phyloP scores from a whole-genome alignment of 192 early-diverging fungal species.

The Rhizoclosmatium globosum region DNA sequence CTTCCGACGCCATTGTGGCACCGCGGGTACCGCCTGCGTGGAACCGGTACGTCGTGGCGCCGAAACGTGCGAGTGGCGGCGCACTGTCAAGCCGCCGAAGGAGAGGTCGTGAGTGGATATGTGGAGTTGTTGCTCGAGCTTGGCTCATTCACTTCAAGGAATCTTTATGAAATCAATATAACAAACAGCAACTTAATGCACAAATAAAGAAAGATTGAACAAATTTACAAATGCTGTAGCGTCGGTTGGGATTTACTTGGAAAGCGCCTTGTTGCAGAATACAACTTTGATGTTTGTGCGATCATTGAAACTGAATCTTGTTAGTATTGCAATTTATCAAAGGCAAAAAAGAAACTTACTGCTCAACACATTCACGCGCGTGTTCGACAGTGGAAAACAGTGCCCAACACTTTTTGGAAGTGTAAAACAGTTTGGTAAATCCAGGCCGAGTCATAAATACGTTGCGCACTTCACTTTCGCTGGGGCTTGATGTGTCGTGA shows the following conservation, averaged over 20 bases:
- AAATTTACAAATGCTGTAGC: no score
- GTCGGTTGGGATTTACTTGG: no score
- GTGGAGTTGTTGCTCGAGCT: no score
- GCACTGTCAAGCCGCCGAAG: neutral
- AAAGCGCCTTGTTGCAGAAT: neutral
- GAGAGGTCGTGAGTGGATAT: neutral
- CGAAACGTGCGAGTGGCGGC: neutral
- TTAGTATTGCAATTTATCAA: neutral
- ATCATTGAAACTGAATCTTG: neutral
- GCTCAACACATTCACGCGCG: neutral
- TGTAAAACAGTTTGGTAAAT: constrained; percentile 8
- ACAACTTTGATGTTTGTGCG: constrained; percentile 30
- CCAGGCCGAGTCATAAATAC: constrained; percentile 19
- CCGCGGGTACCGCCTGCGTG: neutral
- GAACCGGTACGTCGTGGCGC: constrained; percentile 22
- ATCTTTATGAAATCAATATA: no score
- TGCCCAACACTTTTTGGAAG: constrained; percentile 36
- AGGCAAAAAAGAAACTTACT: neutral
- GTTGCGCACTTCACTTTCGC: constrained; percentile 2
- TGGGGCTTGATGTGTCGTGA: neutral
- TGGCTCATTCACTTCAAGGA: no score
- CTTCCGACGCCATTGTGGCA: neutral
- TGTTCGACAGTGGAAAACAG: constrained; percentile 4
- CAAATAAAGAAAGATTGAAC: no score
- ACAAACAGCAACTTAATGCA: no score